Evolutionary conservation across 345 rosid species (phyloP).

Genomic region (Camelina sativa): DNA sequence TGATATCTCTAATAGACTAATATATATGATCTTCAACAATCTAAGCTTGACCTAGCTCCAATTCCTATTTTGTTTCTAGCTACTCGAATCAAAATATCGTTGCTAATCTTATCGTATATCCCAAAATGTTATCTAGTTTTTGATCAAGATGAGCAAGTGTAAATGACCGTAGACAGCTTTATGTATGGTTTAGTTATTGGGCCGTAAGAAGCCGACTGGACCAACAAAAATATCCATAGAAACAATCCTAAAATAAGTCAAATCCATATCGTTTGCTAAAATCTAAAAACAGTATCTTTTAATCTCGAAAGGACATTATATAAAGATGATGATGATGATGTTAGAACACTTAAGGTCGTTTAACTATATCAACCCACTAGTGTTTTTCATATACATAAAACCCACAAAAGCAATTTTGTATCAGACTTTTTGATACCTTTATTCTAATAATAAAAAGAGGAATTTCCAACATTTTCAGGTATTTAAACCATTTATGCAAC

Average conservation of each 20-base stretch:
- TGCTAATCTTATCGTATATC: not conserved
- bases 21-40: not conserved
- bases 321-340: not conserved
- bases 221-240: not conserved
- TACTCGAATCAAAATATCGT: not conserved
- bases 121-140: not conserved
- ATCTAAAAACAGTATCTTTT: not conserved
- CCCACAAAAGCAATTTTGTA: not conserved
- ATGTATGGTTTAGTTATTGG: constrained; percentile 7
- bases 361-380: constrained; percentile 30
- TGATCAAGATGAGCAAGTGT: not conserved
- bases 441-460: constrained; percentile 17
- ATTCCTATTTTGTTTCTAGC: not conserved
- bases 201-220: constrained; percentile 1
- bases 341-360: constrained; percentile 27
- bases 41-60: not conserved
- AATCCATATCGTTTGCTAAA: not conserved
- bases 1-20: no score
- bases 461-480: not conserved
- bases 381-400: constrained; percentile 6
- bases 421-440: not conserved
- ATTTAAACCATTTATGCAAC: not conserved
- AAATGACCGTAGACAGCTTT: not conserved
- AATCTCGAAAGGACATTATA: constrained; percentile 16
- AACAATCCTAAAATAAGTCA: not conserved